Conservation (phyloP, 345 rosid species). For the Kernera saxatilis region DNA sequence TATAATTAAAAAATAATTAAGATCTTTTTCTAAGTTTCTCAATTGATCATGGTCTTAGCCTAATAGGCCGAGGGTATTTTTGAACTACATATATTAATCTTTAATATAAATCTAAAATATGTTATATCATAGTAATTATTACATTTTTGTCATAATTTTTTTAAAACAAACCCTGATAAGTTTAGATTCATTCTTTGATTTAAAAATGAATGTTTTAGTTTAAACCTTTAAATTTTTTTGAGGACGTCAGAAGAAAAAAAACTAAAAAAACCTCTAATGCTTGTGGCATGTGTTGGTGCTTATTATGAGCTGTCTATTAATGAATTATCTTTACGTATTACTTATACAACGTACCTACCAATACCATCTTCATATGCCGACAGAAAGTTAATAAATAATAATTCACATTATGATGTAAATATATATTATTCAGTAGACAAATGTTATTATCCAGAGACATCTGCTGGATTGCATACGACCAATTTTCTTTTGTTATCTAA, state of each 20-base stretch:
- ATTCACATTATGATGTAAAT: neutral
- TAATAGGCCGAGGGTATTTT: neutral
- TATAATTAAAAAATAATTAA: too few relatives aligned
- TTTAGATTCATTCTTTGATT: neutral
- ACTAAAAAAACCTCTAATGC: neutral
- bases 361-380: conserved; percentile 20
- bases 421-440: neutral
- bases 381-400: conserved; percentile 12
- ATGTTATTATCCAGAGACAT: neutral
- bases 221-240: neutral
- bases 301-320: conserved; percentile 23
- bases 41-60: too few relatives aligned
- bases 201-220: neutral
- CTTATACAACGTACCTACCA: conserved; percentile 23
- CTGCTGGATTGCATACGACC: conserved; percentile 11
- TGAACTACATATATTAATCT: neutral
- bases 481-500: neutral
- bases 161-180: neutral
- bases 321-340: conserved; percentile 4
- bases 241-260: neutral
- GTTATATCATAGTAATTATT: neutral
- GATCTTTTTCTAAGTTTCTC: too few relatives aligned
- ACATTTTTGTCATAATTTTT: neutral
- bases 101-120: neutral
- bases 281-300: conserved; percentile 15